Conservation (phyloP, 1,284 basidiomycete species). For the Thelephora terrestris region DNA sequence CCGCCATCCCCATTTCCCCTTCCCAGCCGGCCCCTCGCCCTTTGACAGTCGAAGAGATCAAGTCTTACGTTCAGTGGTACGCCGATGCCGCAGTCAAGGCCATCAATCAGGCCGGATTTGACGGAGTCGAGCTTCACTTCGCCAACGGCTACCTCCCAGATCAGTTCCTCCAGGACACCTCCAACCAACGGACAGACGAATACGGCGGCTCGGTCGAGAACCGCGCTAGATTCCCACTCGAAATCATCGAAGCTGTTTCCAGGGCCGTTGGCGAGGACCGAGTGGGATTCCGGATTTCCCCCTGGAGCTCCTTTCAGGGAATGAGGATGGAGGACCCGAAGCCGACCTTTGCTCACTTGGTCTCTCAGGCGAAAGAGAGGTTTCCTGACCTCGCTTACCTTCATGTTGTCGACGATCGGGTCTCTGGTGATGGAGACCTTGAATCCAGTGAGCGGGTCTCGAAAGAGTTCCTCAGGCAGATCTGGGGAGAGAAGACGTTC, state of each 20-base stretch:
- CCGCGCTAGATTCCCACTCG: constrained; percentile 37
- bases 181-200: constrained; percentile 46
- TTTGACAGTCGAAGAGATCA: constrained; percentile 19
- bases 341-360: constrained; percentile 24
- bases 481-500: constrained; percentile 22
- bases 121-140: constrained; percentile 29
- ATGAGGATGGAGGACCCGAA: constrained; percentile 32
- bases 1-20: constrained; percentile 32
- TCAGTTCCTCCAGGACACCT: constrained; percentile 28
- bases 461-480: constrained; percentile 23
- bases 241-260: constrained; percentile 35
- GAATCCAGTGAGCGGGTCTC: constrained; percentile 14
- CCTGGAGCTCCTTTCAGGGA: constrained; percentile 26
- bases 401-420: constrained; percentile 30
- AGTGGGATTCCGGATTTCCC: constrained; percentile 43
- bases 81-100: constrained; percentile 17
- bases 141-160: constrained; percentile 33
- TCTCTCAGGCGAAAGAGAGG: constrained; percentile 16
- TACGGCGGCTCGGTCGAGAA: constrained; percentile 53
- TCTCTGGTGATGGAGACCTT: constrained; percentile 9
- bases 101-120: constrained; percentile 20
- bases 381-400: constrained; percentile 38
- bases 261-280: constrained; percentile 30
- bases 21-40: constrained; percentile 17
- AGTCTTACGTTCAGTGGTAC: constrained; percentile 15